Percentiles rank a stretch among this genome's conserved stretches.
Evolutionary conservation across 345 rosid species (phyloP).

Genomic region (Eucalyptus melliodora): DNA sequence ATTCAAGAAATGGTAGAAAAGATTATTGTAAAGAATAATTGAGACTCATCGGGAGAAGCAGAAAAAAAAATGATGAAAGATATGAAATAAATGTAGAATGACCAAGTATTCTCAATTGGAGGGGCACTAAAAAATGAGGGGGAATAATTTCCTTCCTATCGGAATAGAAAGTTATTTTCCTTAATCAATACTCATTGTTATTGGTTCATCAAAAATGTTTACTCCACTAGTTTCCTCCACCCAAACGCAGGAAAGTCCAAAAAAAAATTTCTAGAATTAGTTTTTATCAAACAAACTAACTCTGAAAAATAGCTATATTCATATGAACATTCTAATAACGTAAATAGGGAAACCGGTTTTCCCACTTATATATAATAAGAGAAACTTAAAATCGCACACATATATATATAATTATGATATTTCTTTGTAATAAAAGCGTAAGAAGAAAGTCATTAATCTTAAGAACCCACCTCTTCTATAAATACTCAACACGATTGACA

Average conservation of each 20-base stretch:
- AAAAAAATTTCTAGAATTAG: neutral
- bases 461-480: neutral
- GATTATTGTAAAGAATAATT: neutral
- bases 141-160: neutral
- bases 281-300: neutral
- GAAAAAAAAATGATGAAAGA: neutral
- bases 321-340: neutral
- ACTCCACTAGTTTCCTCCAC: neutral
- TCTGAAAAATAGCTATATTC: neutral
- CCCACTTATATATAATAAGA: neutral
- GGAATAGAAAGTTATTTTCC: neutral
- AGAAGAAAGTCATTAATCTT: neutral
- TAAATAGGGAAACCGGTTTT: neutral
- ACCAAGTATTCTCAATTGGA: neutral
- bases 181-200: neutral
- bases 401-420: neutral
- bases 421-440: rapidly evolving
- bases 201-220: neutral
- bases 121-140: neutral
- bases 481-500: neutral
- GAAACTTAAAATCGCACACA: neutral
- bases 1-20: neutral
- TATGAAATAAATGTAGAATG: neutral
- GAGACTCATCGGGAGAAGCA: neutral
- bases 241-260: neutral